These are phyloP conservation scores for Carex parvula DNA, from an alignment of 176 grass and related monocot species.

Conservation along the genomic window DNA sequence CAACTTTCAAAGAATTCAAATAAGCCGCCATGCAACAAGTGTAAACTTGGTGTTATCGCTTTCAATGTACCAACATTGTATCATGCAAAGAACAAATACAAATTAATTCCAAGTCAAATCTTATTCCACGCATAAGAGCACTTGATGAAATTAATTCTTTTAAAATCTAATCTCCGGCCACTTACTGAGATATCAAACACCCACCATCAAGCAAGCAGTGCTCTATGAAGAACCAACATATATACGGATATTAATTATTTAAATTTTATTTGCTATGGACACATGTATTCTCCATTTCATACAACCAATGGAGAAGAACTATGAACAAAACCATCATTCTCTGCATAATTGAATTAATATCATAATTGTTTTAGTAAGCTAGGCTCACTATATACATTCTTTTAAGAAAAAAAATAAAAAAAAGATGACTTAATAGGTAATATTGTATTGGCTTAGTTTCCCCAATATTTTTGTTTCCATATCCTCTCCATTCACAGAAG, in stretches of 20 bases:
- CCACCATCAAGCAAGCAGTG: constrained; percentile 10
- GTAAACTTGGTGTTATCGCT: constrained; percentile 1
- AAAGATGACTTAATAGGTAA: background rate
- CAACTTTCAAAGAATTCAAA: background rate
- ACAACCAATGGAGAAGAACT: background rate
- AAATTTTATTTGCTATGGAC: background rate
- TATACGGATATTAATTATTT: background rate
- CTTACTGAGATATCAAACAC: background rate
- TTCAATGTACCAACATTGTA: background rate
- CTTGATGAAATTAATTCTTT: background rate
- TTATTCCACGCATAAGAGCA: constrained; percentile 14
- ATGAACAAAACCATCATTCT: background rate
- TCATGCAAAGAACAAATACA: background rate
- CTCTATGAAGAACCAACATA: background rate
- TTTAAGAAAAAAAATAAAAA: background rate
- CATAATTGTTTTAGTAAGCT: too few species aligned
- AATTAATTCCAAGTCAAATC: background rate
- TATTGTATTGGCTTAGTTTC: background rate
- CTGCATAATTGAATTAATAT: too few species aligned
- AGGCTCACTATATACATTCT: background rate
- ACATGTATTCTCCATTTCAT: background rate
- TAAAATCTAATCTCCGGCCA: constrained; percentile 17
- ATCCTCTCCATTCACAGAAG: background rate
- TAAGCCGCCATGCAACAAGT: background rate
- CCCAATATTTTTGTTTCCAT: too few species aligned